Percentiles rank a stretch among this genome's conserved stretches.
Evolutionary conservation across 2,329 filamentous ascomycete species (phyloP).

Genomic region (Aureobasidium sp.): DNA sequence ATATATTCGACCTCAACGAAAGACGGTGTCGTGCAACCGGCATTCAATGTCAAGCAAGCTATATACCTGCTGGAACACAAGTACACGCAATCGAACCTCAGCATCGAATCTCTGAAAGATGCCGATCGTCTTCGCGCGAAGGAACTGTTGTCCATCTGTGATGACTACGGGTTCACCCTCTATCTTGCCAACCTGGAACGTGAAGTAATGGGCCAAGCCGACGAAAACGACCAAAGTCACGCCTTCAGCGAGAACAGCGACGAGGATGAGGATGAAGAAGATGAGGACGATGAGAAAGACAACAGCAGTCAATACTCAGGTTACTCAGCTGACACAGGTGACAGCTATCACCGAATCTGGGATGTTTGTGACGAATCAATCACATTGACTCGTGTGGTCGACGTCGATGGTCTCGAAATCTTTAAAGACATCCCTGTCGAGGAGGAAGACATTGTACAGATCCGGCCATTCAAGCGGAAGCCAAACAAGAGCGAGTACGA

Average conservation of each 20-base stretch:
- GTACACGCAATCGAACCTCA: constrained; percentile 21
- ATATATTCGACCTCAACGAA: not conserved
- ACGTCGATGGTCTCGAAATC: too few relatives aligned
- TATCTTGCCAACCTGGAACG: constrained; percentile 15
- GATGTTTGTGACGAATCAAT: too few relatives aligned
- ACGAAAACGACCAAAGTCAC: not conserved
- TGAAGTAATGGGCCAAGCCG: constrained; percentile 5
- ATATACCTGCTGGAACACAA: constrained; percentile 23
- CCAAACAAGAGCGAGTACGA: too few relatives aligned
- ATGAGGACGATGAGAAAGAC: constrained; percentile 12
- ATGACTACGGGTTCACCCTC: constrained; percentile 16
- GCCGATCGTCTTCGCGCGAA: constrained; percentile 17
- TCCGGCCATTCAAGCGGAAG: too few relatives aligned
- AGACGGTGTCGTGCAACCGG: not conserved
- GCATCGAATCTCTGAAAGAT: constrained; percentile 19
- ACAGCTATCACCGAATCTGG: too few relatives aligned
- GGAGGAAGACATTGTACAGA: too few relatives aligned
- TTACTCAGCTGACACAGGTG: too few relatives aligned
- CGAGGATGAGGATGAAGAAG: constrained; percentile 12
- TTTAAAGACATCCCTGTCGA: too few relatives aligned
- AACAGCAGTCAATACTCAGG: not conserved
- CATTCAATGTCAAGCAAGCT: not conserved
- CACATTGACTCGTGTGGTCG: too few relatives aligned
- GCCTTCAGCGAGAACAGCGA: not conserved
- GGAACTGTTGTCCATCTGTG: constrained; percentile 17